Evolutionary conservation across 192 early-diverging fungal species (phyloP), one percentile per base, ranked within the genome.

Genomic region (Fimicolochytrium jonesii): DNA sequence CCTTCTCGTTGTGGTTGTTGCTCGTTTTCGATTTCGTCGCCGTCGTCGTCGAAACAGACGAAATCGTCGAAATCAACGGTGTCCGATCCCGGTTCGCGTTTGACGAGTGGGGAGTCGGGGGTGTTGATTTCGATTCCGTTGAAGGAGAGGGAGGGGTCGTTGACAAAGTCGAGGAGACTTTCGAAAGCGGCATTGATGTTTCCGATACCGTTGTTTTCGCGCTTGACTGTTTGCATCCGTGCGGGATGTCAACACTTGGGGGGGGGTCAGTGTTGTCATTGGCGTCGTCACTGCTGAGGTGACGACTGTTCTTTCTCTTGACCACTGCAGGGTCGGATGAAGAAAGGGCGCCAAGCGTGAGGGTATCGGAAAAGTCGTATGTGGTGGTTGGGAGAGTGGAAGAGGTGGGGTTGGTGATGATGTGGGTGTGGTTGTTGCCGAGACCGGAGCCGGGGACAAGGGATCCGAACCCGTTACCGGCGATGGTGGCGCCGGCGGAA

Each of bases 291-390:
- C 56, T 58, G 56, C 56, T 58, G 64, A 28, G 39, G 34, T 66
- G 39, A n/a, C 25, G 33, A 17, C 10, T 11, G 17, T 9, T 39
- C 10, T 26, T 30, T 55, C 34, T 15, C 36, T 34, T 30, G 61
- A 64, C 61, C 61, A 41, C 61, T 64, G 61, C 61, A 31, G 61
- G 61, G 61, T 64, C 61, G 61, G 61, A 64, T 61, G 59, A n/a
- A n/a, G n/a, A 61, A 13, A 61, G 47, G 3, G 52, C 50, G 61
- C 61, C 61, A 64, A 64, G 61, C 36, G 51, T 6, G 36, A 54
- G 50, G 30, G 41, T 43, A 25, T 39, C 36, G 22, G 48, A 17
- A 4, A 15, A 13, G 32, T 52, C 50, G 15, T 29, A 15, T 28
- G 9, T 11, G 15, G 13, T 7, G 46, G 23, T 18, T n/a, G n/a